A percentile compares a stretch with the other conserved stretches of the same genome.
Evolutionary conservation across 2,329 filamentous ascomycete genomes (phyloP).

Genomic region (Cladosporium halotolerans): DNA sequence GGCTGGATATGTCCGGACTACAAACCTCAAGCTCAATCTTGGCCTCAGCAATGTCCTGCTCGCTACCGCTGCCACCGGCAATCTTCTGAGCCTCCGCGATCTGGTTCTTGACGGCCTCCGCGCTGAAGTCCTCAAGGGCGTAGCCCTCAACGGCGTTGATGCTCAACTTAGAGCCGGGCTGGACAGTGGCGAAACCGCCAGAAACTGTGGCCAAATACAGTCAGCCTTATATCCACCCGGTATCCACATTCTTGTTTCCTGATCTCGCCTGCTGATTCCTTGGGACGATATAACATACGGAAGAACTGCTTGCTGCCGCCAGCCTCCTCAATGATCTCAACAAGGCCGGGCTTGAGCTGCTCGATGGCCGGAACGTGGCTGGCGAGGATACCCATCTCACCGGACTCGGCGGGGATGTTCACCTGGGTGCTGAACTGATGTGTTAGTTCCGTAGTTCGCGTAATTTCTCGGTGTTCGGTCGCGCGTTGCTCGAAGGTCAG

Average conservation of each 20-base stretch:
- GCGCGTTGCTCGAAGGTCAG: constrained; percentile 13
- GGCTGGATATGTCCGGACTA: background rate
- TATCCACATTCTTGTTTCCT: constrained; percentile 1
- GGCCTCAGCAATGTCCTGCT: constrained; percentile 96
- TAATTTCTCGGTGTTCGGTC: constrained; percentile 13
- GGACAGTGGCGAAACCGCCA: constrained; percentile 92
- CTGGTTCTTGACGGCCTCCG: constrained; percentile 78
- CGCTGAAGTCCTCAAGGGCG: constrained; percentile 91
- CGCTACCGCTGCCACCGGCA: constrained; percentile 79
- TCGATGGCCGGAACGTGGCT: constrained; percentile 99
- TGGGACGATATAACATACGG: constrained; percentile 56
- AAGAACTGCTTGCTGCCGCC: constrained; percentile 95
- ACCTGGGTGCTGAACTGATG: constrained; percentile 73
- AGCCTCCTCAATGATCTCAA: constrained; percentile 92
- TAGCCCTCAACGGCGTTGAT: constrained; percentile 98
- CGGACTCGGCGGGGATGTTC: constrained; percentile 96
- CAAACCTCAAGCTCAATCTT: constrained; percentile 97
- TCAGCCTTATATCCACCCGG: constrained; percentile 2
- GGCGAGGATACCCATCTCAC: constrained; percentile 98
- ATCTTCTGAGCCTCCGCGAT: constrained; percentile 95
- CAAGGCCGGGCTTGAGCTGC: constrained; percentile 92
- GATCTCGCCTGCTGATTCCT: background rate
- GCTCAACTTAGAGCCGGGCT: constrained; percentile 90
- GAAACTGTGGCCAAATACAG: constrained; percentile 57
- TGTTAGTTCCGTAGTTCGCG: constrained; percentile 17